phyloP scores from a whole-genome alignment of 352 stramenopile genomes.

The Discostella stelligera region DNA sequence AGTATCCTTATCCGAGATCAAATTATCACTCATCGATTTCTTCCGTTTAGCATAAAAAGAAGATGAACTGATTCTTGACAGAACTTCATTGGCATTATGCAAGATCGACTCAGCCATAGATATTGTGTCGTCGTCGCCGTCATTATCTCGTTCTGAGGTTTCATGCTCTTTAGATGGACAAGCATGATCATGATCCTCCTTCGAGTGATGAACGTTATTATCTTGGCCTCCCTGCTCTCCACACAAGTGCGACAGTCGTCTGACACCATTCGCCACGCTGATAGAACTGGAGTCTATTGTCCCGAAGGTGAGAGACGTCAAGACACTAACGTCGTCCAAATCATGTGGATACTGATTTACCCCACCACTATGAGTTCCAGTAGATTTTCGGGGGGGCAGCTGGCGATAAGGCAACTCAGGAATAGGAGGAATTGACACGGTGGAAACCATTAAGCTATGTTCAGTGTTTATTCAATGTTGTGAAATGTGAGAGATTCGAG shows the following conservation, averaged over 20 bases:
- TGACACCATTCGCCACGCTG: not conserved
- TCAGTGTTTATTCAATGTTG: too few species aligned
- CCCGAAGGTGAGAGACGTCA: not conserved
- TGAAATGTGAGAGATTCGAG: too few species aligned
- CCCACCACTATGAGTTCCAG: not conserved
- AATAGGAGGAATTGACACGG: conserved; percentile 4
- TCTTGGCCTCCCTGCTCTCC: not conserved
- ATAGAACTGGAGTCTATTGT: not conserved
- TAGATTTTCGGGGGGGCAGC: not conserved
- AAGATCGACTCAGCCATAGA: conserved; percentile 13
- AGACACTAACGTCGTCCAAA: conserved; percentile 9
- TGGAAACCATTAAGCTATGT: not conserved
- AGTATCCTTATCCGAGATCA: not conserved
- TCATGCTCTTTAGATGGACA: not conserved
- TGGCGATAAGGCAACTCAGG: conserved; percentile 3
- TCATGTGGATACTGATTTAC: conserved; percentile 7
- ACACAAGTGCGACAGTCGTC: not conserved
- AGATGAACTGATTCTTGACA: conserved; percentile 4
- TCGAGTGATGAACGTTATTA: not conserved
- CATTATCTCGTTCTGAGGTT: not conserved
- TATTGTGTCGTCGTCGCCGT: conserved; percentile 13
- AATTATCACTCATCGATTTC: not conserved
- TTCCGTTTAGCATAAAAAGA: not conserved
- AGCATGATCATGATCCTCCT: not conserved
- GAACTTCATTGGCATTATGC: conserved; percentile 13